Evolutionary conservation across 176 grass and related monocot species (phyloP).

Genomic region (Carex pumila): DNA sequence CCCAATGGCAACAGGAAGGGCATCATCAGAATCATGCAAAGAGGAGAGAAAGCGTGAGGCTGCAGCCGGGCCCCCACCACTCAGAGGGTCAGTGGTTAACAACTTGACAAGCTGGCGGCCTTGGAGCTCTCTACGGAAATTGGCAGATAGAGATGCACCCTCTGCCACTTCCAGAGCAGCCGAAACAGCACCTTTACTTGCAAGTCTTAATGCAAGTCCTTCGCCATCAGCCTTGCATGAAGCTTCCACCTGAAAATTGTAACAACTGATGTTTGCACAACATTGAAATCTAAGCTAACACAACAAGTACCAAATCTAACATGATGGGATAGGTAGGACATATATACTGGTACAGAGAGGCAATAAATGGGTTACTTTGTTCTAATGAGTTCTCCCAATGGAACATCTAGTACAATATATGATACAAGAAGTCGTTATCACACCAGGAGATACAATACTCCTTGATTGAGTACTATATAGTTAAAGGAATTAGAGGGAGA

Average conservation of each 20-base stretch:
- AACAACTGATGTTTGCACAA: constrained; percentile 14
- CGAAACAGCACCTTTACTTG: constrained; percentile 86
- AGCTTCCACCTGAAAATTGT: constrained; percentile 58
- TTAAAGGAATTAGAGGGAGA: constrained; percentile 4
- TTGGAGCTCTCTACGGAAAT: constrained; percentile 92
- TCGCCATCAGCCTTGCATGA: constrained; percentile 78
- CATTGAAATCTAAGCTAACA: not conserved
- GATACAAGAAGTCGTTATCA: not conserved
- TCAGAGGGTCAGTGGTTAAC: constrained; percentile 88
- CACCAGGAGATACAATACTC: not conserved
- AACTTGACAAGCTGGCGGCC: constrained; percentile 90
- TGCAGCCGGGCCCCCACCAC: constrained; percentile 79
- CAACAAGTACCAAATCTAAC: not conserved
- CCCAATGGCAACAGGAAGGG: constrained; percentile 92
- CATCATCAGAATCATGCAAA: constrained; percentile 90
- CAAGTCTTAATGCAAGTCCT: constrained; percentile 80
- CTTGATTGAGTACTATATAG: not conserved
- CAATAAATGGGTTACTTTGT: not conserved
- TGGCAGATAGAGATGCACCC: constrained; percentile 85
- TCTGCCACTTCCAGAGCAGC: constrained; percentile 95
- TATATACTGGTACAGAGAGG: not conserved
- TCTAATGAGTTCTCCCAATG: not conserved
- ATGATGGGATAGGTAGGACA: not conserved
- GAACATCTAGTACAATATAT: not conserved
- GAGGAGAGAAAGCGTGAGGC: constrained; percentile 93